Conservation (phyloP, 768 basidiomycete genomes). For the Amanita phalloides region DNA sequence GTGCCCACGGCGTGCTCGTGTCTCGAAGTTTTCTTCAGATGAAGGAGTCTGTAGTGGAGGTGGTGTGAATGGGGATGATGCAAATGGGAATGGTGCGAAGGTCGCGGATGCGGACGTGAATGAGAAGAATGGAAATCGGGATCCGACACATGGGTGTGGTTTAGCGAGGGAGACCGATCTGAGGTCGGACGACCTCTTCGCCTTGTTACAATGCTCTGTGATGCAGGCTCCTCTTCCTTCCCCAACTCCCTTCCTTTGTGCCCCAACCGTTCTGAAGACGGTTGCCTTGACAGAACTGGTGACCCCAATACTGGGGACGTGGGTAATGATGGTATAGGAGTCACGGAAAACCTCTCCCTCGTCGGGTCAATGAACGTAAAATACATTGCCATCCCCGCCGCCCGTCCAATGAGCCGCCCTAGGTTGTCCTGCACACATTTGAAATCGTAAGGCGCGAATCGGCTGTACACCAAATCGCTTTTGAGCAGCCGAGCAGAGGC, state of each 20-base stretch:
- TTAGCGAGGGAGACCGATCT: neutral
- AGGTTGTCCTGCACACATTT: conserved; percentile 34
- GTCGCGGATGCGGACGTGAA: neutral
- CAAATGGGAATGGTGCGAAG: conserved; percentile 9
- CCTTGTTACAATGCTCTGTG: neutral
- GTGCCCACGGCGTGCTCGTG: conserved; percentile 54
- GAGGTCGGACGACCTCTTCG: neutral
- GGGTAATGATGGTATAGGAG: conserved; percentile 28
- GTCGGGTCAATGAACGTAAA: conserved; percentile 55
- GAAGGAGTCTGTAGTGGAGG: conserved; percentile 25
- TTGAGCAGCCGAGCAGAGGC: conserved; percentile 40
- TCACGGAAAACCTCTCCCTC: conserved; percentile 43
- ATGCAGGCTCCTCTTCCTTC: neutral
- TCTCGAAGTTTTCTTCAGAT: conserved; percentile 17
- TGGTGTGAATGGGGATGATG: conserved; percentile 14
- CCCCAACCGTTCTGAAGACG: conserved; percentile 13
- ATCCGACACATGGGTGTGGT: neutral
- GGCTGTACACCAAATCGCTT: conserved; percentile 48
- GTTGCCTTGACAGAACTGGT: conserved; percentile 16
- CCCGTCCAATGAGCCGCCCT: conserved; percentile 41
- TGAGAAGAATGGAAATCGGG: neutral
- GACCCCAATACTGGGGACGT: conserved; percentile 13
- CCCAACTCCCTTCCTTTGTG: neutral
- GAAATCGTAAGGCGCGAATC: conserved; percentile 52
- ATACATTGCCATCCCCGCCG: conserved; percentile 54